phyloP scores from a whole-genome alignment of 805 yeast species.

The Spathaspora passalidarum region DNA sequence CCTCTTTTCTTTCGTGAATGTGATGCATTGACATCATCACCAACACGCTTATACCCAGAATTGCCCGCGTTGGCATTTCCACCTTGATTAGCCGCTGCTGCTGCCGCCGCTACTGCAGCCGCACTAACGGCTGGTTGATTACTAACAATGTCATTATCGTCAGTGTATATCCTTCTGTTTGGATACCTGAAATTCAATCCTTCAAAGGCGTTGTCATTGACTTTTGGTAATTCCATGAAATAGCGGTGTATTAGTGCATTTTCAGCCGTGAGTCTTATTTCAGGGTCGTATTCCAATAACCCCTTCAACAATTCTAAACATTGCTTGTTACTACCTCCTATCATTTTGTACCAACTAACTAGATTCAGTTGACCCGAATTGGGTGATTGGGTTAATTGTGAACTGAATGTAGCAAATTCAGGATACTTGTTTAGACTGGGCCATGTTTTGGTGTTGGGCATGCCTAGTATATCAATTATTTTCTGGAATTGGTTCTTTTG shows the following conservation, averaged over 20 bases:
- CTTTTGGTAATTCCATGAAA: slow-evolving; percentile 68
- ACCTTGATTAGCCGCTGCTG: background rate
- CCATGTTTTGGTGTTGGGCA: slow-evolving; percentile 81
- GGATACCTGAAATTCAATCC: slow-evolving; percentile 77
- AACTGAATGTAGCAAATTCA: slow-evolving; percentile 54
- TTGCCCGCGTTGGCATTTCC: background rate
- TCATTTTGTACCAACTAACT: slow-evolving; percentile 80
- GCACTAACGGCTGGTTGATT: slow-evolving; percentile 12
- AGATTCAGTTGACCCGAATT: slow-evolving; percentile 42
- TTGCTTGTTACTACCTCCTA: slow-evolving; percentile 69
- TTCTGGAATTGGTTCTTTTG: slow-evolving; percentile 90
- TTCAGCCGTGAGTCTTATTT: slow-evolving; percentile 71
- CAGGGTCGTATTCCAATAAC: slow-evolving; percentile 81
- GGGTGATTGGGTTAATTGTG: slow-evolving; percentile 49
- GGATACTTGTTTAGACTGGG: slow-evolving; percentile 77
- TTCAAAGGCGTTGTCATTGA: slow-evolving; percentile 75
- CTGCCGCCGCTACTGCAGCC: slow-evolving; percentile 5
- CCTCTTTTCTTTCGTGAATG: slow-evolving; percentile 24
- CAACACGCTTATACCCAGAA: background rate
- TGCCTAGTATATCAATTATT: slow-evolving; percentile 89
- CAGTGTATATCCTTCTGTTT: slow-evolving; percentile 78
- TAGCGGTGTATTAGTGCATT: slow-evolving; percentile 75
- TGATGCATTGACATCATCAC: background rate
- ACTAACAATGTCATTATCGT: slow-evolving; percentile 71
- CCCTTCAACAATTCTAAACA: slow-evolving; percentile 65